phyloP scores from a whole-genome alignment of 2,329 filamentous ascomycete genomes.

The Stachybotrys elegans region DNA sequence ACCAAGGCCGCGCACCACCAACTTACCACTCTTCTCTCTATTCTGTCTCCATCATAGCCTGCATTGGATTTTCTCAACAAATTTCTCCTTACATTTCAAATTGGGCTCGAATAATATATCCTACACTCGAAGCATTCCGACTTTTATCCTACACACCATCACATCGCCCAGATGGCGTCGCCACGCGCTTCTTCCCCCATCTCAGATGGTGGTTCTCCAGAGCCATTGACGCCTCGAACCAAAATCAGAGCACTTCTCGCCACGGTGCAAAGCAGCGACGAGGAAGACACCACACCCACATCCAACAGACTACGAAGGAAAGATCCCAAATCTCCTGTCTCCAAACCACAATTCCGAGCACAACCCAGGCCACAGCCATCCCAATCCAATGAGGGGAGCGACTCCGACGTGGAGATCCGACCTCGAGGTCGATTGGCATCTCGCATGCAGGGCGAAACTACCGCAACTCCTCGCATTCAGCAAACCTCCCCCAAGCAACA shows the following conservation, averaged over 20 bases:
- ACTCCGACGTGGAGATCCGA: conserved; percentile 30
- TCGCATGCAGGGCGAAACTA: conserved; percentile 46
- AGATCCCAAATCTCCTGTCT: conserved; percentile 5
- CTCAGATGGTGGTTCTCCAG: conserved; percentile 34
- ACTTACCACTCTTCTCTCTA: background rate
- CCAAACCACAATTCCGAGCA: background rate
- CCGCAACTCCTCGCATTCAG: conserved; percentile 11
- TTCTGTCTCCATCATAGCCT: background rate
- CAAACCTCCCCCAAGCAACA: conserved; percentile 18
- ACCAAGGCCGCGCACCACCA: background rate
- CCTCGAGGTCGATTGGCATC: conserved; percentile 62
- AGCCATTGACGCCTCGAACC: conserved; percentile 45
- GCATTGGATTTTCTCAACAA: conserved; percentile 4
- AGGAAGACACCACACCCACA: conserved; percentile 36
- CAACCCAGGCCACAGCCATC: background rate
- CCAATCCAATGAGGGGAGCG: conserved; percentile 41
- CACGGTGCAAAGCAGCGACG: conserved; percentile 44
- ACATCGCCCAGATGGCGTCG: conserved; percentile 41
- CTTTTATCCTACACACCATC: conserved; percentile 5
- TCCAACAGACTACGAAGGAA: conserved; percentile 8
- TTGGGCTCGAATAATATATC: too few species aligned
- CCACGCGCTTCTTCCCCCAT: conserved; percentile 40
- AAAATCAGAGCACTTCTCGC: conserved; percentile 52
- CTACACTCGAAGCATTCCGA: background rate
- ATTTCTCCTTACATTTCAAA: background rate